Evolutionary conservation across 345 rosid genomes (phyloP).

Genomic region (Syzygium grande): DNA sequence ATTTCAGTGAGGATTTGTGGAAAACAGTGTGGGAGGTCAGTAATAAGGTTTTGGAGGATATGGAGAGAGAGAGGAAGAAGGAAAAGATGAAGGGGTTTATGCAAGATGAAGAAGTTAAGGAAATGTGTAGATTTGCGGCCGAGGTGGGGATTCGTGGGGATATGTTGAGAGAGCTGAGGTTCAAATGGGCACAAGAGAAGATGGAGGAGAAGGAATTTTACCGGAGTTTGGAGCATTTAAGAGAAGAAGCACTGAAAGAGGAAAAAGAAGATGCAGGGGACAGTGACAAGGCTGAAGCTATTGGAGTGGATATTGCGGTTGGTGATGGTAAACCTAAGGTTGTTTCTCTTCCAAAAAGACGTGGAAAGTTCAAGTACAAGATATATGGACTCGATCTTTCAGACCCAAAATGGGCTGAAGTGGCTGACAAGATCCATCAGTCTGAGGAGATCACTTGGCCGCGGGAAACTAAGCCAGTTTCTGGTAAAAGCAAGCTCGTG

Average conservation of each 20-base stretch:
- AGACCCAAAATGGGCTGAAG: slow-evolving; percentile 65
- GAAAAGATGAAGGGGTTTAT: slow-evolving; percentile 73
- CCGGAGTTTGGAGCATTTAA: slow-evolving; percentile 34
- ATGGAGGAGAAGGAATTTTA: slow-evolving; percentile 85
- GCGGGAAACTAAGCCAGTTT: slow-evolving; percentile 59
- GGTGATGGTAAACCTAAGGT: slow-evolving; percentile 28
- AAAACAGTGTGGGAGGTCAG: slow-evolving; percentile 75
- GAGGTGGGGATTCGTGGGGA: slow-evolving; percentile 88
- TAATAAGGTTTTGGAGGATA: slow-evolving; percentile 65
- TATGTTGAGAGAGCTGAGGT: slow-evolving; percentile 79
- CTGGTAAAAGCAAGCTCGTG: slow-evolving; percentile 64
- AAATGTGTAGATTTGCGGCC: slow-evolving; percentile 83
- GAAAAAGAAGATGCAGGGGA: slow-evolving; percentile 20
- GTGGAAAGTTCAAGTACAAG: slow-evolving; percentile 76
- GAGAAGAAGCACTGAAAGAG: slow-evolving; percentile 22
- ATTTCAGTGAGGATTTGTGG: slow-evolving; percentile 37
- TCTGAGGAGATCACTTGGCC: slow-evolving; percentile 53
- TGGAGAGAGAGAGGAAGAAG: slow-evolving; percentile 75
- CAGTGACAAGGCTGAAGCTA: slow-evolving; percentile 12
- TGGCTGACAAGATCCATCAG: slow-evolving; percentile 64
- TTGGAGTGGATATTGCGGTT: slow-evolving; percentile 8
- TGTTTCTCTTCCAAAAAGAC: slow-evolving; percentile 69
- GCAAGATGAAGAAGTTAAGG: slow-evolving; percentile 67
- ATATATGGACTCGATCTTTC: slow-evolving; percentile 93
- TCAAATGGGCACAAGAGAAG: slow-evolving; percentile 81